These are phyloP conservation scores for Vitis hybrid DNA, from an alignment of 177 flowering plant species.

Conservation along the genomic window DNA sequence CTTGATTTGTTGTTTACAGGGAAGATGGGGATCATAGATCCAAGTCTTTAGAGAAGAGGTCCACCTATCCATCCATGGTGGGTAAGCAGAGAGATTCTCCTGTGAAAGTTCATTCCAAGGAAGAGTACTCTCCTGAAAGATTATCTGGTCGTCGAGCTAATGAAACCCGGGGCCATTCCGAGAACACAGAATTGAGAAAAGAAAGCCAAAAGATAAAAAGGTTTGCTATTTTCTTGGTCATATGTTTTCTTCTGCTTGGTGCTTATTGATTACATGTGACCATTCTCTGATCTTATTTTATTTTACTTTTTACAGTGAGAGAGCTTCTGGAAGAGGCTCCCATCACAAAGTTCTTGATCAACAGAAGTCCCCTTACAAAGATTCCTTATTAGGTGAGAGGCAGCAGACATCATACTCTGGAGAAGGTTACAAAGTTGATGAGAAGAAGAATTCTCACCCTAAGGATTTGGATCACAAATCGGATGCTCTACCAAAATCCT, in stretches of 20 bases:
- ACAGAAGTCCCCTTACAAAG: slow-evolving; percentile 20
- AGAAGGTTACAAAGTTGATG: slow-evolving; percentile 29
- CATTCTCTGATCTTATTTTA: background rate
- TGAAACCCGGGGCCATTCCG: slow-evolving; percentile 21
- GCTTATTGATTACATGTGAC: background rate
- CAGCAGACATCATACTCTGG: slow-evolving; percentile 22
- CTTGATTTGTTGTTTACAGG: slow-evolving; percentile 24
- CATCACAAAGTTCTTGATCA: slow-evolving; percentile 25
- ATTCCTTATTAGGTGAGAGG: slow-evolving; percentile 23
- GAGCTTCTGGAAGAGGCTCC: slow-evolving; percentile 23
- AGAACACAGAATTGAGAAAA: slow-evolving; percentile 27
- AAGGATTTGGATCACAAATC: slow-evolving; percentile 19
- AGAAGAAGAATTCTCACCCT: slow-evolving; percentile 22
- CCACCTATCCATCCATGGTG: slow-evolving; percentile 22
- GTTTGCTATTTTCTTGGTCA: slow-evolving; percentile 18
- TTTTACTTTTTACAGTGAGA: slow-evolving; percentile 44
- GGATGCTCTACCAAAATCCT: slow-evolving; percentile 23
- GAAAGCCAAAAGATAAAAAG: slow-evolving; percentile 35
- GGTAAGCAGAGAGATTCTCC: slow-evolving; percentile 25
- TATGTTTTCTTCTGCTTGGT: background rate
- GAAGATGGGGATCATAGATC: slow-evolving; percentile 21
- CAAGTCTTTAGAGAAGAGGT: slow-evolving; percentile 27
- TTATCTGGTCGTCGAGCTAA: slow-evolving; percentile 11
- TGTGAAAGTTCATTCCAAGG: slow-evolving; percentile 11
- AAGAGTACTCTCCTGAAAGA: slow-evolving; percentile 30